phyloP scores from a whole-genome alignment of 2,329 filamentous ascomycete genomes.

The Colletotrichum sp. region DNA sequence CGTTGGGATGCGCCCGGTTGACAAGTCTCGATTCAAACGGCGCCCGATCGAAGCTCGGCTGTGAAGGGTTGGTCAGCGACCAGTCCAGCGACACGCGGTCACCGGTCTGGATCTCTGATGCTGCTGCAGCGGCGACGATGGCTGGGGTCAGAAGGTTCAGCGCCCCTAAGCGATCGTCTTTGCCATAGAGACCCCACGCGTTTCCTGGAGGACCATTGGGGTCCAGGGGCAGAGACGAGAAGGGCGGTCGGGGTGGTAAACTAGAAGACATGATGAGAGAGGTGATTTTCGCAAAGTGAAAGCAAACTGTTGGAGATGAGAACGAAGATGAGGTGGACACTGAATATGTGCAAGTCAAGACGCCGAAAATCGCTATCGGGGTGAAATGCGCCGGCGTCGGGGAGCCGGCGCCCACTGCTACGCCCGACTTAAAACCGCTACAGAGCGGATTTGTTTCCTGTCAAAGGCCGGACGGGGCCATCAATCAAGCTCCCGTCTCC shows the following conservation, averaged over 20 bases:
- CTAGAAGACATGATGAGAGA: neutral
- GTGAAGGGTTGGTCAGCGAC: slow-evolving; percentile 33
- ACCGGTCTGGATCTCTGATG: slow-evolving; percentile 25
- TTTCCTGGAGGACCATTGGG: slow-evolving; percentile 56
- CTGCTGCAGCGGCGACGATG: slow-evolving; percentile 27
- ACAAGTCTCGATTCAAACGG: slow-evolving; percentile 38
- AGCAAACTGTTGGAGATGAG: neutral
- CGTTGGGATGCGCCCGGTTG: slow-evolving; percentile 39
- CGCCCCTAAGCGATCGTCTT: slow-evolving; percentile 56
- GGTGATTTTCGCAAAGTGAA: neutral
- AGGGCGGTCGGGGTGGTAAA: neutral
- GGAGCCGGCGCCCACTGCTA: neutral
- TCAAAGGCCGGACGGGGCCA: fast-evolving
- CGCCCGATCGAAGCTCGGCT: slow-evolving; percentile 37
- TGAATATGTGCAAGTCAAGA: neutral
- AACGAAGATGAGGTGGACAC: neutral
- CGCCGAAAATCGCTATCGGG: neutral
- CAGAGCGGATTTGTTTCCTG: neutral
- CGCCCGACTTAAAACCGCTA: neutral
- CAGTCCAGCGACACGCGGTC: slow-evolving; percentile 38
- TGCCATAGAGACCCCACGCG: slow-evolving; percentile 61
- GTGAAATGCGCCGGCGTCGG: neutral
- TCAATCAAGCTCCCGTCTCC: neutral
- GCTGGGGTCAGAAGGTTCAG: slow-evolving; percentile 61
- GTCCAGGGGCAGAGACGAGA: slow-evolving; percentile 48